Evolutionary conservation across 164 flowering plant species (phyloP).

Genomic region (Dillenia turbinata): DNA sequence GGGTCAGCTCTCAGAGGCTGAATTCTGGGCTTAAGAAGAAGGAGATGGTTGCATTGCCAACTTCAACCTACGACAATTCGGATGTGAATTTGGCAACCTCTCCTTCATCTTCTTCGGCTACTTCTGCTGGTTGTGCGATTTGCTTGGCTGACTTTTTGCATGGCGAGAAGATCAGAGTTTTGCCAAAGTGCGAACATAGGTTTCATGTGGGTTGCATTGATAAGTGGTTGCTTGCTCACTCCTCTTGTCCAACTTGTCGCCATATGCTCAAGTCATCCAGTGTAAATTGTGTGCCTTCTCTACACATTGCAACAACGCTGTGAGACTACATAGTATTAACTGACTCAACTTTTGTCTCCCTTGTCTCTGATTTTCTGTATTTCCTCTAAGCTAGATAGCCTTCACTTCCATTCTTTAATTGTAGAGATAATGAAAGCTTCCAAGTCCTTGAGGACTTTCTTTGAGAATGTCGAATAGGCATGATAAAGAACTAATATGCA

Average conservation of each 20-base stretch:
- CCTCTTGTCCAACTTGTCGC: slow-evolving; percentile 44
- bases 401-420: too few relatives aligned
- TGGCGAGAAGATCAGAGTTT: slow-evolving; percentile 26
- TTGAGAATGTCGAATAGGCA: too few relatives aligned
- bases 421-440: too few relatives aligned
- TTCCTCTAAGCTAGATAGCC: too few relatives aligned
- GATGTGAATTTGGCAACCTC: neutral
- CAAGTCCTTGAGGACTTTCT: too few relatives aligned
- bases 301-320: slow-evolving; percentile 8
- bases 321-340: neutral
- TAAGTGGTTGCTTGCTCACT: slow-evolving; percentile 35
- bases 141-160: slow-evolving; percentile 31
- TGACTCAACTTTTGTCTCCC: too few relatives aligned
- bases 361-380: too few relatives aligned
- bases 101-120: slow-evolving; percentile 8
- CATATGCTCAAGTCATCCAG: slow-evolving; percentile 8
- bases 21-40: slow-evolving; percentile 32
- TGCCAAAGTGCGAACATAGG: slow-evolving; percentile 33
- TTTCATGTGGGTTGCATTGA: slow-evolving; percentile 37
- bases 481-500: too few relatives aligned
- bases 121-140: slow-evolving; percentile 27
- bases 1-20: slow-evolving; percentile 17
- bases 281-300: neutral
- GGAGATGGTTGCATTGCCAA: slow-evolving; percentile 30
- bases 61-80: slow-evolving; percentile 20